Base-by-base conservation (phyloP, 2,329 filamentous ascomycete species). In the Botrytis medusae region DNA sequence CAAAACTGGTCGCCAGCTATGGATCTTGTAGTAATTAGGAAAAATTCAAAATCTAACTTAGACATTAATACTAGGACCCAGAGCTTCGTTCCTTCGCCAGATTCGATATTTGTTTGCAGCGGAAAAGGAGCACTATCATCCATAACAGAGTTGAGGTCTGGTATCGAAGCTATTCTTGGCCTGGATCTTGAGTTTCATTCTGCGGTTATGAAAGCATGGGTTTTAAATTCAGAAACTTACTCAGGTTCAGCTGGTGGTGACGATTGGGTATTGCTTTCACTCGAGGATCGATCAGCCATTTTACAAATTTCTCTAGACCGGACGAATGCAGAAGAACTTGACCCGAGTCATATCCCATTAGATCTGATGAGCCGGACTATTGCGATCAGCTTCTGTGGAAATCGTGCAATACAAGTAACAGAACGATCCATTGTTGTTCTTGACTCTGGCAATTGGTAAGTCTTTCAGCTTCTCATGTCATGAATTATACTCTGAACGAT, bases 101-200 rank as follows among this genome's bases (percentile, higher is more conserved):
- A 91, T 77, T 85, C 87, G 37, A 79, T 94, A 22, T 94, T 92
- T 81, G 87, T 88, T 34, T 91, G 90, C 61, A 90, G 90, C 32
- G 90, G 91, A 0, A 88, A 88, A 76, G 90, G 90, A 0, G 82
- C 83, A 1, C 86, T 85, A 44, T 92, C 92, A 16, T 86, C 87
- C 12, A 83, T 95, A 37, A 88, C 89, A 4, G 92, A 95, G 78
- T 85, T 93, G 75, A 87, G 92, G 75, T 85, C 89, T 80, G 93
- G 93, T 6, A 83, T 93, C 42, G 89, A 92, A 78, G 93, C 91
- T 29, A 89, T 87, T 72, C 88, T 93, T 76, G 89, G 87, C 1
- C 78, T 89, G 8, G 87, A 89, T 34, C 83, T 90, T 18, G 86
- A 88, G 34, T 86, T 85, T 61, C 83, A 82, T 12, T 82, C 83